phyloP scores from a whole-genome alignment of 129 eudicot species.

The Glebionis coronaria region DNA sequence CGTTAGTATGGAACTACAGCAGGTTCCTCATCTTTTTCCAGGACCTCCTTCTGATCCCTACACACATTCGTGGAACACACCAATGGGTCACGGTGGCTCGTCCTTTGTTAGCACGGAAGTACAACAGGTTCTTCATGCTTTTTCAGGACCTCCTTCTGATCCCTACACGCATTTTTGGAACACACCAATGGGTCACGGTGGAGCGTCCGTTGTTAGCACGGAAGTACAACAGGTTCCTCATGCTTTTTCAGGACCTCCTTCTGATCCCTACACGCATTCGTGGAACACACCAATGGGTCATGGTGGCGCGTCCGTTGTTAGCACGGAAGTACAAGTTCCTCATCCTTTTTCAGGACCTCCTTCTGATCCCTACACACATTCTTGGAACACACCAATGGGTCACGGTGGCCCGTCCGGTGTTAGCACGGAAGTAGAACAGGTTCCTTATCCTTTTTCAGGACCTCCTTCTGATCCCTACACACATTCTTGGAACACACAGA shows the following conservation, averaged over 20 bases:
- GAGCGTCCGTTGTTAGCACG: conserved; percentile 19
- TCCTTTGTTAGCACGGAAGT: conserved; percentile 26
- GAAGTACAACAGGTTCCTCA: conserved; percentile 30
- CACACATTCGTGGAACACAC: conserved; percentile 18
- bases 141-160: conserved; percentile 18
- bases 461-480: conserved; percentile 25
- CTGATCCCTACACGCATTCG: conserved; percentile 20
- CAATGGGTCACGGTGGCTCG: too few species aligned
- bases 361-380: conserved; percentile 20
- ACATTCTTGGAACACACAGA: conserved; percentile 14
- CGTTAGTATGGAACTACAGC: conserved; percentile 26
- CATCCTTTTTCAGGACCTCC: conserved; percentile 16
- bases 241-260: conserved; percentile 15
- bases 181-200: conserved; percentile 18
- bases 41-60: conserved; percentile 26
- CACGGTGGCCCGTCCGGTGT: too few species aligned
- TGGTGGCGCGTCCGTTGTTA: too few species aligned
- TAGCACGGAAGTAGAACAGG: conserved; percentile 28
- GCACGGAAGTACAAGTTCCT: conserved; percentile 33
- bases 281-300: conserved; percentile 19
- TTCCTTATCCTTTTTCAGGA: conserved; percentile 23
- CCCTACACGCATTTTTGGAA: conserved; percentile 19
- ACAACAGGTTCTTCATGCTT: conserved; percentile 22
- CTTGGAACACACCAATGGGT: conserved; percentile 19
- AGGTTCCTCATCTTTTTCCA: conserved; percentile 20